A percentile compares a stretch with the other conserved stretches of the same genome.
phyloP scores from a whole-genome alignment of 805 yeast species.

The Yamadazyma laniorum region DNA sequence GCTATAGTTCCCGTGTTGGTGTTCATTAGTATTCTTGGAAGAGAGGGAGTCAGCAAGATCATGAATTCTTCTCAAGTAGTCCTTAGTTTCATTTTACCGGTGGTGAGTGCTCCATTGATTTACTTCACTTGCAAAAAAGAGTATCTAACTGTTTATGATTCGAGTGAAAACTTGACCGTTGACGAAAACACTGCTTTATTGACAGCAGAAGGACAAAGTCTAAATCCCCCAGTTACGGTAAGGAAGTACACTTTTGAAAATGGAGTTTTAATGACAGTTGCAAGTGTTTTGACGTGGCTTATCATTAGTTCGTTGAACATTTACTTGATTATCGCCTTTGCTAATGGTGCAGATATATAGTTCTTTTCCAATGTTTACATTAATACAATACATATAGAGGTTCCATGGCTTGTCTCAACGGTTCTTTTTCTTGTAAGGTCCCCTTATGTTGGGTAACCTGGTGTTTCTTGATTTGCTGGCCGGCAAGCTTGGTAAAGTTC shows the following conservation, averaged over 20 bases:
- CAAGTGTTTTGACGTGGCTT: conserved; percentile 40
- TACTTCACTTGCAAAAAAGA: conserved; percentile 41
- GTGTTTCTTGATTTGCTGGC: conserved; percentile 19
- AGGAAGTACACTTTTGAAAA: conserved; percentile 38
- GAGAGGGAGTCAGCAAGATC: conserved; percentile 44
- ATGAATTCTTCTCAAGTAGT: conserved; percentile 47
- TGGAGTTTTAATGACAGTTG: conserved; percentile 30
- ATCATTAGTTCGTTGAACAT: conserved; percentile 39
- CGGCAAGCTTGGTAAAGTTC: conserved; percentile 68
- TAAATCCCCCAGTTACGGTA: conserved; percentile 13
- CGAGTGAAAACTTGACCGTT: conserved; percentile 6
- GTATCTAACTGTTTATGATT: conserved; percentile 37
- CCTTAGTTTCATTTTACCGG: conserved; percentile 42
- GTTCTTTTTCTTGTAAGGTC: conserved; percentile 37
- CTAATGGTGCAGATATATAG: conserved; percentile 40
- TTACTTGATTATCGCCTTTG: conserved; percentile 40
- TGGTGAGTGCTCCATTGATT: conserved; percentile 45
- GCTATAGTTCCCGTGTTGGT: conserved; percentile 43
- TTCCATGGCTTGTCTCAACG: too few relatives aligned
- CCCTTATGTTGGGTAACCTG: conserved; percentile 39
- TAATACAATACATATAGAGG: conserved; percentile 7
- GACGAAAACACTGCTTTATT: conserved; percentile 17
- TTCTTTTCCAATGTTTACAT: not conserved
- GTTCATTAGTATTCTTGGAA: conserved; percentile 37
- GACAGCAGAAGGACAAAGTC: conserved; percentile 3